phyloP scores from a whole-genome alignment of 2,329 filamentous ascomycete genomes.

The Fusarium anguioides region DNA sequence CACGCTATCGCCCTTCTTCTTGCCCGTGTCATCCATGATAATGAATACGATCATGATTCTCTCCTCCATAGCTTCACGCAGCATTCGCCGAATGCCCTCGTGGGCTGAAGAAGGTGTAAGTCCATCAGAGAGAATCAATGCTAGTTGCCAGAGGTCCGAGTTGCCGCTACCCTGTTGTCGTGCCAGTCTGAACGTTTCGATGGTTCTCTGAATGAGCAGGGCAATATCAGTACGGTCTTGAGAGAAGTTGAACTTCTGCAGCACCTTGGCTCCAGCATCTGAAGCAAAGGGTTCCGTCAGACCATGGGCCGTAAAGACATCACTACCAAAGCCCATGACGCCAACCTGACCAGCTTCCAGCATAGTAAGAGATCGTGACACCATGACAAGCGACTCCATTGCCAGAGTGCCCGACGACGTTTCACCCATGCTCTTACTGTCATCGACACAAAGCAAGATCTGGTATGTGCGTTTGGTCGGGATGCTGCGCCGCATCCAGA shows the following conservation, averaged over 20 bases:
- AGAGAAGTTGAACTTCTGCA: slow-evolving; percentile 85
- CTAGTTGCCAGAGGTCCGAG: slow-evolving; percentile 92
- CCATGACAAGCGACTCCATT: slow-evolving; percentile 93
- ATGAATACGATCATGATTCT: slow-evolving; percentile 99
- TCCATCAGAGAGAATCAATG: slow-evolving; percentile 92
- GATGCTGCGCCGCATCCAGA: slow-evolving; percentile 95
- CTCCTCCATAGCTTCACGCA: slow-evolving; percentile 90
- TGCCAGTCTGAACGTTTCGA: slow-evolving; percentile 84
- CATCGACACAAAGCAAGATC: slow-evolving; percentile 96
- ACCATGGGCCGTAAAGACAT: slow-evolving; percentile 85
- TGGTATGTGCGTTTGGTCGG: slow-evolving; percentile 96
- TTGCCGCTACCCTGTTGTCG: slow-evolving; percentile 66
- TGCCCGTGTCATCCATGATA: slow-evolving; percentile 79
- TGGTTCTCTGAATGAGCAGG: slow-evolving; percentile 79
- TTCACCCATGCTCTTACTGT: slow-evolving; percentile 94
- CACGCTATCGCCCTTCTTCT: slow-evolving; percentile 72
- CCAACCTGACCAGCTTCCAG: slow-evolving; percentile 95
- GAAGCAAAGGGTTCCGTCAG: slow-evolving; percentile 84
- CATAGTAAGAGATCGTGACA: slow-evolving; percentile 87
- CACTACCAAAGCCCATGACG: slow-evolving; percentile 87
- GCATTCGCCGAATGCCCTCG: slow-evolving; percentile 81
- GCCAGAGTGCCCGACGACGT: slow-evolving; percentile 79
- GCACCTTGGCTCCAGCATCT: slow-evolving; percentile 80
- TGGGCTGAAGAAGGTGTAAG: slow-evolving; percentile 86
- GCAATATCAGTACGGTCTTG: slow-evolving; percentile 89